These are phyloP conservation scores for Avena atlantica DNA, from an alignment of 176 grass and related monocot genomes.

Conservation along the genomic window DNA sequence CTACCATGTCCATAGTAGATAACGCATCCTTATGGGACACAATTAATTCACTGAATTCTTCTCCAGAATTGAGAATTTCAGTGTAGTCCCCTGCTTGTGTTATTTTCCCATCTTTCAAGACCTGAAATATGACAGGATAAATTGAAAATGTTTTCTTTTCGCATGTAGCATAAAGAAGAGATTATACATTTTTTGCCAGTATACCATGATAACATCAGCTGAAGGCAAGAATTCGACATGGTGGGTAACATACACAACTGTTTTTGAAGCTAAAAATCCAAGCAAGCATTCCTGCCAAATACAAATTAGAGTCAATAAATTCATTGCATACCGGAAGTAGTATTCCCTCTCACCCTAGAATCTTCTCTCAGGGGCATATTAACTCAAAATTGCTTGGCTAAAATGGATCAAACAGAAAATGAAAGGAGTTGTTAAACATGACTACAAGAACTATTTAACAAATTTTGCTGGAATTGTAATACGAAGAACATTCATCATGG, in stretches of 20 bases:
- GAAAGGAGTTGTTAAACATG: not conserved
- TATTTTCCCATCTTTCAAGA: constrained; percentile 77
- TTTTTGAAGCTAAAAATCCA: constrained; percentile 62
- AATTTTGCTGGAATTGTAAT: not conserved
- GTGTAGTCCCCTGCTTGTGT: constrained; percentile 60
- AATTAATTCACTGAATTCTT: constrained; percentile 59
- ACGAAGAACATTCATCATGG: not conserved
- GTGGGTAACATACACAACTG: constrained; percentile 79
- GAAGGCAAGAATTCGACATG: constrained; percentile 74
- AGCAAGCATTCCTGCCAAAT: constrained; percentile 69
- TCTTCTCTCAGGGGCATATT: not conserved
- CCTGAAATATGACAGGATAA: constrained; percentile 33
- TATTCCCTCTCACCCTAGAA: not conserved
- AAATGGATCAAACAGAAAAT: not conserved
- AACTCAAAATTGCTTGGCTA: not conserved
- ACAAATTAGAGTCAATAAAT: not conserved
- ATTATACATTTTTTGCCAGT: not conserved
- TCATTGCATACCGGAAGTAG: not conserved
- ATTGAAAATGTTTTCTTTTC: constrained; percentile 12
- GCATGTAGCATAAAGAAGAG: not conserved
- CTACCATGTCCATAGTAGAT: constrained; percentile 39
- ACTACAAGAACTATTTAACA: not conserved
- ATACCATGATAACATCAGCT: constrained; percentile 75
- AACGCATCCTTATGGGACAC: constrained; percentile 61
- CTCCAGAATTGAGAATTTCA: constrained; percentile 62